Evolutionary conservation across 345 rosid genomes (phyloP), one percentile per base, ranked within the genome.

Genomic region (Brassica juncea): DNA sequence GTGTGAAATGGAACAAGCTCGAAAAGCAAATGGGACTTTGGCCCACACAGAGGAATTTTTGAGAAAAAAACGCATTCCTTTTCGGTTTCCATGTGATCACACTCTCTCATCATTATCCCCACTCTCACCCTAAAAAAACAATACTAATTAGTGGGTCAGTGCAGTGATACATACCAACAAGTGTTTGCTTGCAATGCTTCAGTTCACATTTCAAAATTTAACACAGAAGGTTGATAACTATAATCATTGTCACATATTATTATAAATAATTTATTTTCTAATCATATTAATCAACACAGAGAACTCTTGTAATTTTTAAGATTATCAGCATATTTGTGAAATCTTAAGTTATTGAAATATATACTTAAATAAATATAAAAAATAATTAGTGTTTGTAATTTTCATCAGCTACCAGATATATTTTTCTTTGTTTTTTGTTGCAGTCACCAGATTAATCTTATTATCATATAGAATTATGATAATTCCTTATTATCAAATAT

Each of bases 51-150:
- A 52, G 12, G 25, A 31, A 31, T n/a, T 32, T 23, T 23, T 23
- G 25, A 23, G 25, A 23, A 23, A 23, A 23, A 23, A 23, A 14
- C 37, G 68, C 68, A 59, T 32, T 64, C 44, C 44, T 32, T 64
- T 64, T 4, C 25, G 68, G 44, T 27, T 61, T 64, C 44, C 68
- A 64, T 64, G 68, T 64, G 68, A 64, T 64, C 68, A 64, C 68
- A 64, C 68, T 15, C 68, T 64, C 68, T 64, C 44, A 64, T 64
- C 44, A 64, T 64, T 64, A 64, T 34, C 68, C 68, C 68, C 68
- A 64, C 44, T 64, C 21, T 63, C 44, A 61, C 55, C 52, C 52
- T 0, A 28, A 61, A 11, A 27, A 61, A 28, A 6, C 35, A 28
- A 35, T 61, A 11, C 15, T 59, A 5, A 28, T 21, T 8, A 21